These are phyloP conservation scores for Chytriomyces confervae DNA, from an alignment of 192 early-diverging fungal species.

Conservation along the genomic window DNA sequence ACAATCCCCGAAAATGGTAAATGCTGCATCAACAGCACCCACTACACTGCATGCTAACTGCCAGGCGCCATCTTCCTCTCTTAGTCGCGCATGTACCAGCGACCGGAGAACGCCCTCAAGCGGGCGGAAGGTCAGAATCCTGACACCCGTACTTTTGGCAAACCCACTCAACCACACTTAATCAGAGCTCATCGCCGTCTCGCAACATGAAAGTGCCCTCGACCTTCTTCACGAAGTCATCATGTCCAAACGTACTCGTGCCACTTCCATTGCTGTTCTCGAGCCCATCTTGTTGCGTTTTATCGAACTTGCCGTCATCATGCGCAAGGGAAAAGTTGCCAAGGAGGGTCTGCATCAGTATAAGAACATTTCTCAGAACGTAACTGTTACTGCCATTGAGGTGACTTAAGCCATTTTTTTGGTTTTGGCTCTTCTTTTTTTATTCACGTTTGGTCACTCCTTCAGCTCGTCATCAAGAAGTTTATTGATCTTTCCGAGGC, in stretches of 20 bases:
- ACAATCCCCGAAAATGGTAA: not conserved
- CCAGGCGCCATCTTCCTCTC: not conserved
- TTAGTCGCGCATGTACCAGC: constrained; percentile 57
- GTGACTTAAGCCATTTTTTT: constrained; percentile 36
- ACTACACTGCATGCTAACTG: not conserved
- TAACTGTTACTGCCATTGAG: constrained; percentile 87
- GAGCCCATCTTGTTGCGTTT: constrained; percentile 96
- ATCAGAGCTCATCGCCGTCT: constrained; percentile 80
- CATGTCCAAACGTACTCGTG: constrained; percentile 86
- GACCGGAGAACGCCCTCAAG: constrained; percentile 88
- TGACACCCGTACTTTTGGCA: not conserved
- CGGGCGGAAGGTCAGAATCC: constrained; percentile 73
- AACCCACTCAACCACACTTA: not conserved
- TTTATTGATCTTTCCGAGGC: constrained; percentile 88
- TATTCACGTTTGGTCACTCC: constrained; percentile 1
- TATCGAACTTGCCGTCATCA: constrained; percentile 86
- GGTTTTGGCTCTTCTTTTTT: not conserved
- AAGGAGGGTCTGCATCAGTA: constrained; percentile 97
- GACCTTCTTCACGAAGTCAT: constrained; percentile 90
- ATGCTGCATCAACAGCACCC: not conserved
- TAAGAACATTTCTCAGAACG: constrained; percentile 98
- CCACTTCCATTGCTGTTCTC: constrained; percentile 74
- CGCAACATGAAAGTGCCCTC: constrained; percentile 82
- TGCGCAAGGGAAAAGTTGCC: constrained; percentile 87
- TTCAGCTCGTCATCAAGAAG: constrained; percentile 79